A percentile compares a stretch with the other conserved stretches of the same genome.
Conservation (phyloP, 1,284 basidiomycete species). For the Marasmius sp. region DNA sequence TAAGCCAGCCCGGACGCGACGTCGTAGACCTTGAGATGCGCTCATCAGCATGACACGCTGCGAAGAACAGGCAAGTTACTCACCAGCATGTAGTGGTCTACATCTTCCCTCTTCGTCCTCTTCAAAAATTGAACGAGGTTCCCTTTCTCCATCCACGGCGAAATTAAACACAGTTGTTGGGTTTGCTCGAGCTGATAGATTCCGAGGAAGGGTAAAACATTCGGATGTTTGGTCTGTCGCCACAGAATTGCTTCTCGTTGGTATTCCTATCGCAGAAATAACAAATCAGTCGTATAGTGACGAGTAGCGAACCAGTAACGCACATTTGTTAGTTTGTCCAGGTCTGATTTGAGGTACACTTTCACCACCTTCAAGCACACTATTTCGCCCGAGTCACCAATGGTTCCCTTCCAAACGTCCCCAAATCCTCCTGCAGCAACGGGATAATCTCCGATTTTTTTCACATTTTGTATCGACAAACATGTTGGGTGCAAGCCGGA, state of each 20-base stretch:
- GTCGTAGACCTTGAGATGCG: neutral
- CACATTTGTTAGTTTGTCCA: neutral
- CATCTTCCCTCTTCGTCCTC: neutral
- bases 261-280: neutral
- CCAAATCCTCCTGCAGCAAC: neutral
- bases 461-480: neutral
- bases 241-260: constrained; percentile 1
- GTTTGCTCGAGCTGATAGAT: constrained; percentile 2
- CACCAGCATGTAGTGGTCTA: neutral
- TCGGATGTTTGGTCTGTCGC: constrained; percentile 2
- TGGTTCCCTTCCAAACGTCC: neutral
- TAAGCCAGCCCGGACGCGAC: neutral
- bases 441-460: neutral
- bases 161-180: constrained; percentile 9
- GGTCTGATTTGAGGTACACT: neutral
- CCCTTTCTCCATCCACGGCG: constrained; percentile 6
- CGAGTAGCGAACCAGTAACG: neutral
- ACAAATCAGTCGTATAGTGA: neutral
- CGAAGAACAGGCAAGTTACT: neutral
- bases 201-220: constrained; percentile 2
- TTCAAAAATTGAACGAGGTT: constrained; percentile 2
- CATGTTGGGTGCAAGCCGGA: neutral
- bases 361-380: neutral
- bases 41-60: neutral
- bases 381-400: neutral